Percentiles rank a stretch among this genome's conserved stretches.
phyloP scores from a whole-genome alignment of 2,329 filamentous ascomycete species.

The Xylariaceae sp. region DNA sequence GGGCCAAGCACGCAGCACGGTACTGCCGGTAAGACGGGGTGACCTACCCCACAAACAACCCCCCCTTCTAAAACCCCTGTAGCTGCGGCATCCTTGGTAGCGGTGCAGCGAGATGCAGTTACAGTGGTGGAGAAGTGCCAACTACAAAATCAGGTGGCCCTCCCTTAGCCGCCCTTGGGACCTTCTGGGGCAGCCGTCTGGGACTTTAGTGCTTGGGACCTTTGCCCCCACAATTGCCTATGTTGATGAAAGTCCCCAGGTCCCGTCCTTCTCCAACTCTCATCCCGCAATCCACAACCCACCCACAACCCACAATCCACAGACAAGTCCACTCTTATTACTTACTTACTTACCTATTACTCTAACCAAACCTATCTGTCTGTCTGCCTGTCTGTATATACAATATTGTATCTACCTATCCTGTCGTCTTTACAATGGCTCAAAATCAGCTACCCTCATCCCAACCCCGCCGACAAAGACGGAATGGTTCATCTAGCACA shows the following conservation, averaged over 20 bases:
- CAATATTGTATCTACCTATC: too few species aligned
- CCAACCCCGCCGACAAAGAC: conserved; percentile 35
- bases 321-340: neutral
- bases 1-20: neutral
- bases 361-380: conserved; percentile 15
- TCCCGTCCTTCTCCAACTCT: conserved; percentile 27
- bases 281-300: neutral
- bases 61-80: conserved; percentile 16
- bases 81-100: conserved; percentile 18
- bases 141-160: conserved; percentile 33
- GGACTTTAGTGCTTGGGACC: conserved; percentile 9
- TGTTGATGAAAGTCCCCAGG: conserved; percentile 13
- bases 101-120: conserved; percentile 12
- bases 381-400: too few species aligned
- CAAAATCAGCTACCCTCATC: conserved; percentile 36
- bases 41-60: conserved; percentile 25
- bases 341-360: conserved; percentile 16
- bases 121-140: conserved; percentile 14
- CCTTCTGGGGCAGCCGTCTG: conserved; percentile 25
- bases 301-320: neutral
- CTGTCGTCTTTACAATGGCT: conserved; percentile 29
- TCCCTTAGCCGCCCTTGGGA: conserved; percentile 25
- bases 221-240: conserved; percentile 25
- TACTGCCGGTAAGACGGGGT: conserved; percentile 25
- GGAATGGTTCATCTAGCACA: conserved; percentile 34